Base-by-base conservation (phyloP, 805 yeast genomes). In the Naumovozyma dairenensis region DNA sequence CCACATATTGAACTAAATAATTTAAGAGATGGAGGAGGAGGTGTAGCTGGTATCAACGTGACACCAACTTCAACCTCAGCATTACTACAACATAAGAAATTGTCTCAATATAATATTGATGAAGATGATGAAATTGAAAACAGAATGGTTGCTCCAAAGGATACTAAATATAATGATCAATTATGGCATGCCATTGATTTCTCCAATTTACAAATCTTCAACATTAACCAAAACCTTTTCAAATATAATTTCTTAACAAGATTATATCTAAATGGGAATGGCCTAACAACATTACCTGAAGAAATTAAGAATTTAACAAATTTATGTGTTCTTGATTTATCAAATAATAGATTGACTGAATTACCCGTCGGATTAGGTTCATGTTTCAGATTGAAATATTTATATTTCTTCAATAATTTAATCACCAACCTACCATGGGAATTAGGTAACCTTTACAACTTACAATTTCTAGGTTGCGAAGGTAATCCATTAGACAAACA, bases 171-270 rank as follows among this genome's bases (percentile, higher is more conserved):
- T 40, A 75, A 80, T 24, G 79, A 77, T 39, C 96, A 87, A 61
- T 70, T 82, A 52, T 92, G 99, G 99, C 81, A 93, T 34, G 89
- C 87, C 5, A 65, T 92, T 44, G 99, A 92, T 62, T 65, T 89
- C 44, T 77, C 93, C 43, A 96, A 96, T 39, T 94, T 92, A 58
- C 83, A 89, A 21, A 66, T 92, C 33, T 65, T 74, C 41, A 70
- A 73, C 37, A 45, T 89, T 20, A 72, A 84, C n/a, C 72, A 80
- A 15, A 76, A 77, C 46, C 59, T 92, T 29, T 85, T 85, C 66
- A 73, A 76, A 29, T 92, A 86, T 58, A 71, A 72, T 39, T 92
- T 92, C 48, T 69, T 92, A 49, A 92, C 89, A 52, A 79, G 89
- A 40, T 65, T 92, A 35, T 92, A 82, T 56, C 63, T 92, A 46